A percentile compares a stretch with the other conserved stretches of the same genome.
Conservation (phyloP, 1,139 yeast genomes). For the Kurtzmaniella quercitrusa region DNA sequence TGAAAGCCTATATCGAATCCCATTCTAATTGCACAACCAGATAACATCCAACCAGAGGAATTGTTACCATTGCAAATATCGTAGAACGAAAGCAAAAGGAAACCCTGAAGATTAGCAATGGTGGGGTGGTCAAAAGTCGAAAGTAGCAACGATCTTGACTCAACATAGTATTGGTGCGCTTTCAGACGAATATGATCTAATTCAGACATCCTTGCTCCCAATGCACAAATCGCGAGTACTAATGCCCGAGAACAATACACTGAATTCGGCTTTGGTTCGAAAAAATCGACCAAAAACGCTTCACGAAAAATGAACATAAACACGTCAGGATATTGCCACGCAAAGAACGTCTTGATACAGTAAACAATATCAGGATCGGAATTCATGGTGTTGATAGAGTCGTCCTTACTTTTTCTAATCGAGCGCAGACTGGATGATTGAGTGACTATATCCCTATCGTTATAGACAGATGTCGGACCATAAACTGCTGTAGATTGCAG, state of each 20-base stretch:
- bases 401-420: slow-evolving; percentile 17
- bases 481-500: slow-evolving; percentile 31
- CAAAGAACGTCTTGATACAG: slow-evolving; percentile 53
- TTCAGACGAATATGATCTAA: slow-evolving; percentile 35
- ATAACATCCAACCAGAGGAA: slow-evolving; percentile 59
- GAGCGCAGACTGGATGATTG: slow-evolving; percentile 15
- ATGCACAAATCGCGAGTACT: slow-evolving; percentile 51
- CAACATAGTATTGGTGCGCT: slow-evolving; percentile 41
- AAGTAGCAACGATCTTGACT: slow-evolving; percentile 41
- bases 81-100: slow-evolving; percentile 48
- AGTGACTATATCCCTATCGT: slow-evolving; percentile 24
- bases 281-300: slow-evolving; percentile 57
- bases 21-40: slow-evolving; percentile 61
- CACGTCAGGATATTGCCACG: slow-evolving; percentile 65
- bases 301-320: slow-evolving; percentile 62
- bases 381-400: slow-evolving; percentile 25
- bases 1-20: slow-evolving; percentile 66
- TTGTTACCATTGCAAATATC: slow-evolving; percentile 56
- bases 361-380: slow-evolving; percentile 42
- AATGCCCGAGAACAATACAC: slow-evolving; percentile 50
- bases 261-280: slow-evolving; percentile 45
- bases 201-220: slow-evolving; percentile 51
- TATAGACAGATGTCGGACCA: slow-evolving; percentile 51
- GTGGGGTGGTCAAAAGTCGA: slow-evolving; percentile 37
- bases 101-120: slow-evolving; percentile 46